Percentiles rank a stretch among this genome's conserved stretches.
These are phyloP conservation scores for Saccharomyces hybrid DNA, from an alignment of 1,139 yeast genomes.

Conservation along the genomic window DNA sequence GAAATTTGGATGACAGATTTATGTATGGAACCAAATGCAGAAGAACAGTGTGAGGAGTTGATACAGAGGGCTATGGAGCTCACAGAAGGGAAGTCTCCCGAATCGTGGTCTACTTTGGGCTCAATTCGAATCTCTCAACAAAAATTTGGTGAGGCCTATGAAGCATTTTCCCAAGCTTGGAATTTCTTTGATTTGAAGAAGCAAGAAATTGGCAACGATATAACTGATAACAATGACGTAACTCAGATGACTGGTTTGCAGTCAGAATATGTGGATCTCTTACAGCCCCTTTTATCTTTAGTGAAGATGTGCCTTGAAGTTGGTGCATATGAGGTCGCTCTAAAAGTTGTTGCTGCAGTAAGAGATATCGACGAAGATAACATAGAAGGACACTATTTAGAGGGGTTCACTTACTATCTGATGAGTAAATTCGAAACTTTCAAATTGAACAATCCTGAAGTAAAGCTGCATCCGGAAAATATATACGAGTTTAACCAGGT, in stretches of 20 bases:
- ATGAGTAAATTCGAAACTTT: constrained; percentile 41
- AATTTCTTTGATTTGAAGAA: constrained; percentile 50
- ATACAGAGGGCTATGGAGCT: constrained; percentile 58
- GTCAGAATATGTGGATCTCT: constrained; percentile 52
- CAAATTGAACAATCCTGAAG: constrained; percentile 18
- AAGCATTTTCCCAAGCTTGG: constrained; percentile 71
- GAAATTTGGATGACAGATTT: constrained; percentile 99
- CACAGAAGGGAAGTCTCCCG: constrained; percentile 55
- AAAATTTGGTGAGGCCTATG: constrained; percentile 60
- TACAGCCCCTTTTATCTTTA: constrained; percentile 62
- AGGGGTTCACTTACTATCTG: constrained; percentile 66
- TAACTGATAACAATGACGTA: constrained; percentile 36
- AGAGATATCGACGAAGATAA: constrained; percentile 79
- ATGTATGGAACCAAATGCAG: constrained; percentile 92
- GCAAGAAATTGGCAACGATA: constrained; percentile 39
- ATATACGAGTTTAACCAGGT: constrained; percentile 37
- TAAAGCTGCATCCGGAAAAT: constrained; percentile 23
- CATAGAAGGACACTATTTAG: constrained; percentile 72
- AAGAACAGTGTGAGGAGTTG: constrained; percentile 64
- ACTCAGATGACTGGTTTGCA: constrained; percentile 26
- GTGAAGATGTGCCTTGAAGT: constrained; percentile 72
- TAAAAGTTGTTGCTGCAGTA: constrained; percentile 50
- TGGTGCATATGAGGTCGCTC: constrained; percentile 59
- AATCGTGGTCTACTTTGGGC: constrained; percentile 73
- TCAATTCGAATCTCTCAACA: constrained; percentile 90